These are phyloP conservation scores for Irpex lacteus DNA, from an alignment of 1,284 basidiomycete species.

Conservation along the genomic window DNA sequence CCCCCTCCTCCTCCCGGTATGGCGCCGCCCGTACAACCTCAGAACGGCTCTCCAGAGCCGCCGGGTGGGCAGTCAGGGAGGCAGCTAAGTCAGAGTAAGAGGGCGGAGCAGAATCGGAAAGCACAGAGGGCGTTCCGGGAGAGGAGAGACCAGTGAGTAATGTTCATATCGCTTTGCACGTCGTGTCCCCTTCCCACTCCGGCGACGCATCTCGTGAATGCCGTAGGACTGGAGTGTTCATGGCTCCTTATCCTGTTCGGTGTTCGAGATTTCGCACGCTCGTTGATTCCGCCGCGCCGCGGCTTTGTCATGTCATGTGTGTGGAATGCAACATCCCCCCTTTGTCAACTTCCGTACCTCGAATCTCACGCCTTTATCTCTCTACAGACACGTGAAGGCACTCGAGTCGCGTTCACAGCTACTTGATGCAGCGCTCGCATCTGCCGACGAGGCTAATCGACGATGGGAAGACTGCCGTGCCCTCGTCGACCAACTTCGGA, in stretches of 20 bases:
- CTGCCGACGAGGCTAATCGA: constrained; percentile 80
- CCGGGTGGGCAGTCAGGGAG: constrained; percentile 36
- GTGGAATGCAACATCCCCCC: neutral
- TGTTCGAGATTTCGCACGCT: neutral
- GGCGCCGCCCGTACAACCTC: constrained; percentile 29
- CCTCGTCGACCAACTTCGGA: constrained; percentile 75
- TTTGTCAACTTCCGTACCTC: neutral
- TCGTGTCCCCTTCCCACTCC: neutral
- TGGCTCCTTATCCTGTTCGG: neutral
- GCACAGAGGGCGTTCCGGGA: constrained; percentile 84
- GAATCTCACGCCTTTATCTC: neutral
- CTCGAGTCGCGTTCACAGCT: constrained; percentile 80
- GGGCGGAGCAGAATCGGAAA: constrained; percentile 84
- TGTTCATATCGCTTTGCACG: neutral
- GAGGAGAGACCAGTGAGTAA: constrained; percentile 76
- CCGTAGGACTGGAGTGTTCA: too few relatives aligned
- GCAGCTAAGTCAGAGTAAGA: constrained; percentile 70
- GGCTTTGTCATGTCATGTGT: neutral
- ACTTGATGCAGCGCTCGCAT: constrained; percentile 76
- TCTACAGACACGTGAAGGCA: constrained; percentile 71
- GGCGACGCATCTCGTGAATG: neutral
- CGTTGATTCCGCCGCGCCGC: constrained; percentile 8
- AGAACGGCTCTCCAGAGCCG: constrained; percentile 16
- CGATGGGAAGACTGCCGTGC: constrained; percentile 84
- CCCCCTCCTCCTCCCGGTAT: constrained; percentile 24